phyloP scores from a whole-genome alignment of 257 asterid species.

The Petunia axillaris region DNA sequence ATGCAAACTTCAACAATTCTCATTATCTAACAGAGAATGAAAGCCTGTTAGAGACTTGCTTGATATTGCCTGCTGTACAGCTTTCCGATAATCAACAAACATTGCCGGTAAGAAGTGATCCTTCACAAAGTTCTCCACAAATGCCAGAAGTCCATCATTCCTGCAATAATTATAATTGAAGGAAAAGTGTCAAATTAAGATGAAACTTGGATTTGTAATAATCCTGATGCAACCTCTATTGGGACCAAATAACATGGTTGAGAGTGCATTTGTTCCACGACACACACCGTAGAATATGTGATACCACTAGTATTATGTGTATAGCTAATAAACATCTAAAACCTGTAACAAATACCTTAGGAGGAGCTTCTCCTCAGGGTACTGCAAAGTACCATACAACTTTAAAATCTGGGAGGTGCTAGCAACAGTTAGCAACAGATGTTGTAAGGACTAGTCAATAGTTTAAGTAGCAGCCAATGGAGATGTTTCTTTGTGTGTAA shows the following conservation, averaged over 20 bases:
- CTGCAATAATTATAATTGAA: constrained; percentile 49
- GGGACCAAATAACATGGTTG: neutral
- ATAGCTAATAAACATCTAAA: neutral
- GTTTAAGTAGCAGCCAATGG: neutral
- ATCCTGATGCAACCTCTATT: neutral
- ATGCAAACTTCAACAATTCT: constrained; percentile 8
- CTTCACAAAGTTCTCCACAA: constrained; percentile 96
- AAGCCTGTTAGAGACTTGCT: constrained; percentile 60
- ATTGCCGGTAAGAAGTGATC: constrained; percentile 97
- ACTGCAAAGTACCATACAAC: neutral
- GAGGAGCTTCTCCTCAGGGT: neutral
- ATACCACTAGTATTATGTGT: neutral
- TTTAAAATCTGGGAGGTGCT: neutral
- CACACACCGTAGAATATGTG: neutral
- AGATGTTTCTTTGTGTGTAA: neutral
- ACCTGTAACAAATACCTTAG: neutral
- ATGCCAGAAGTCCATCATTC: constrained; percentile 92
- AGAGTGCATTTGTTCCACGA: neutral
- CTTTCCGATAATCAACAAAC: constrained; percentile 98
- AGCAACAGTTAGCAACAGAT: neutral
- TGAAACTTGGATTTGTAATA: neutral
- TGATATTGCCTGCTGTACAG: constrained; percentile 98
- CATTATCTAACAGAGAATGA: constrained; percentile 32
- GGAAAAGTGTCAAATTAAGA: neutral
- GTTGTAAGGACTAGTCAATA: neutral